Percentiles rank a stretch among this genome's conserved stretches.
Evolutionary conservation across 1,284 basidiomycete genomes (phyloP).

Genomic region (Trametes polyzona): DNA sequence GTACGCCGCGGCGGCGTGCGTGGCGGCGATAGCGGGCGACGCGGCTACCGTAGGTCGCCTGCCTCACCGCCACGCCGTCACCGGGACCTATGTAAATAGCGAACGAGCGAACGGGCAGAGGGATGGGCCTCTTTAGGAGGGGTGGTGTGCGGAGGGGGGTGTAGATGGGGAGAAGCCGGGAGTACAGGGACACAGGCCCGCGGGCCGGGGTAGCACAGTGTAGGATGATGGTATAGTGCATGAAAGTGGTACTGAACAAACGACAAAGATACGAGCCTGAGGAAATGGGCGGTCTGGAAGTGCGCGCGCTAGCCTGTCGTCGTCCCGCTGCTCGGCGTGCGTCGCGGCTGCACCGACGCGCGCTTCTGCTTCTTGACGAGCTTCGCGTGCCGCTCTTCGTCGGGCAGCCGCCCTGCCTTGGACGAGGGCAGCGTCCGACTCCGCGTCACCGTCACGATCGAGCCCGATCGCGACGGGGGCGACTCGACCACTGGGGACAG

Average conservation of each 20-base stretch:
- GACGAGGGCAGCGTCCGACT: constrained; percentile 67
- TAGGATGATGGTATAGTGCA: constrained; percentile 18
- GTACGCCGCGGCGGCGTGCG: constrained; percentile 3
- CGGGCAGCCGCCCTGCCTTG: constrained; percentile 27
- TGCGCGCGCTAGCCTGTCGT: constrained; percentile 11
- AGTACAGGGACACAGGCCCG: not conserved
- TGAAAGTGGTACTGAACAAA: not conserved
- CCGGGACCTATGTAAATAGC: not conserved
- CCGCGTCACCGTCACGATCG: constrained; percentile 49
- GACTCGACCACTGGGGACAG: constrained; percentile 50
- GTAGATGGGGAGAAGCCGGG: not conserved
- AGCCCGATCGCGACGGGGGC: constrained; percentile 35
- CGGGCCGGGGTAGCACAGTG: not conserved
- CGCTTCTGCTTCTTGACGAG: constrained; percentile 56
- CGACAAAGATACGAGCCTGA: not conserved
- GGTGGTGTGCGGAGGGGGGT: not conserved
- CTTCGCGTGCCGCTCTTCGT: constrained; percentile 45
- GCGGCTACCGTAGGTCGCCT: too few species aligned
- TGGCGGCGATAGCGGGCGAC: not conserved
- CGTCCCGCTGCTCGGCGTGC: constrained; percentile 21
- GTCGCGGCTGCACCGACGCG: constrained; percentile 40
- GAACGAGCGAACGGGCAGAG: not conserved
- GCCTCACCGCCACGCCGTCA: not conserved
- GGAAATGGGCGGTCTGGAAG: not conserved
- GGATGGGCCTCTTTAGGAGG: not conserved